These are phyloP conservation scores for Crithidia mellificae DNA, from an alignment of 208 protist genomes.

Conservation along the genomic window DNA sequence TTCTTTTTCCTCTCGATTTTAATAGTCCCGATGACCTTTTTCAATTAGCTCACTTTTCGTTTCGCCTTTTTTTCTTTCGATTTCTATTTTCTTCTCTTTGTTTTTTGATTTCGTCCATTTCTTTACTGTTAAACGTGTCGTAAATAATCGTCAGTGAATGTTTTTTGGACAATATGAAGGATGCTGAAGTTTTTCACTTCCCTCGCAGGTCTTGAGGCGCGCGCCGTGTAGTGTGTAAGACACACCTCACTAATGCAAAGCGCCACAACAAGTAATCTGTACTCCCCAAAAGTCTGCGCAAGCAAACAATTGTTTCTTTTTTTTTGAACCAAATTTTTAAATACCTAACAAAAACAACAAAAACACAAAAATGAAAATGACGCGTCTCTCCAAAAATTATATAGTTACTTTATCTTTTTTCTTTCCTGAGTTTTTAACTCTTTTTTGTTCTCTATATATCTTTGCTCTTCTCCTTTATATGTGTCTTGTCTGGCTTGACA, in stretches of 20 bases:
- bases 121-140: not conserved
- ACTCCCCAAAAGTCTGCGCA: not conserved
- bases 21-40: no score
- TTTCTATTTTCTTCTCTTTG: not conserved
- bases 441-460: no score
- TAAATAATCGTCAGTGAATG: not conserved
- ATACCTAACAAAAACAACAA: not conserved
- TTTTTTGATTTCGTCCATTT: conserved; percentile 2
- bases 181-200: not conserved
- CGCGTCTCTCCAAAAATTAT: not conserved
- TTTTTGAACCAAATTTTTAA: not conserved
- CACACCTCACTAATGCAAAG: not conserved
- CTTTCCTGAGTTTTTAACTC: no score
- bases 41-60: not conserved
- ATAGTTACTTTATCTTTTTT: not conserved
- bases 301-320: not conserved
- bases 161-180: not conserved
- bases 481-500: not conserved
- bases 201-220: not conserved
- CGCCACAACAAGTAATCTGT: not conserved
- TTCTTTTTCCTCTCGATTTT: no score
- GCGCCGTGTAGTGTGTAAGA: not conserved
- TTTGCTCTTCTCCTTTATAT: not conserved
- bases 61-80: conserved; percentile 10
- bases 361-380: not conserved